These are phyloP conservation scores for Xylaria sp. DNA, from an alignment of 2,329 filamentous ascomycete species.

Conservation along the genomic window DNA sequence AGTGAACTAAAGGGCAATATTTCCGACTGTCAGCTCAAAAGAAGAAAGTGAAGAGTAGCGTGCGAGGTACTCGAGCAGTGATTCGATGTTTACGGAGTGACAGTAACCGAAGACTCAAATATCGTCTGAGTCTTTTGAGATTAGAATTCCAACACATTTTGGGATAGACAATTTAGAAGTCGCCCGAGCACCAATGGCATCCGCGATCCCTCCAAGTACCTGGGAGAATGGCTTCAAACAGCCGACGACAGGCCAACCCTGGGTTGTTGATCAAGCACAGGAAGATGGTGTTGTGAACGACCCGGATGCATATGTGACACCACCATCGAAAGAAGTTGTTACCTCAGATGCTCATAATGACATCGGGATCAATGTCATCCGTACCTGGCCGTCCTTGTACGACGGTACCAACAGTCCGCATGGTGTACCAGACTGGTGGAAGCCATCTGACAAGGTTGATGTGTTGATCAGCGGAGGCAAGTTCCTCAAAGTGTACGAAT, in stretches of 20 bases:
- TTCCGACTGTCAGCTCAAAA: no score
- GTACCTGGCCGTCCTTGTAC: conserved; percentile 41
- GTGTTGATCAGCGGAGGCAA: conserved; percentile 44
- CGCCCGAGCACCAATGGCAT: conserved; percentile 24
- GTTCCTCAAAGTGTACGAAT: background rate
- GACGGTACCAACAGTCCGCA: conserved; percentile 40
- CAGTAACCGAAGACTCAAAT: no score
- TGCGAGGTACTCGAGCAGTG: no score
- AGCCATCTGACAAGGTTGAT: conserved; percentile 39
- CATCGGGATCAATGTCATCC: conserved; percentile 38
- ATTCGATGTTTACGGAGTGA: no score
- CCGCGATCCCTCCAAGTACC: conserved; percentile 27
- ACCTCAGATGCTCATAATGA: conserved; percentile 36
- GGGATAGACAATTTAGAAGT: no score
- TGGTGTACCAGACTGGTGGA: conserved; percentile 38
- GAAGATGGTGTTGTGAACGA: conserved; percentile 15
- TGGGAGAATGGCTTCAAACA: conserved; percentile 36
- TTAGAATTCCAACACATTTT: no score
- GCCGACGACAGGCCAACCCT: conserved; percentile 18
- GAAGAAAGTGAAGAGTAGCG: no score
- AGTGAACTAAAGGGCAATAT: no score
- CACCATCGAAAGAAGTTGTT: conserved; percentile 36
- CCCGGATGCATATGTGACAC: conserved; percentile 31
- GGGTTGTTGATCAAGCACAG: conserved; percentile 6
- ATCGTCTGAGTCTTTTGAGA: no score